phyloP scores from a whole-genome alignment of 1,139 yeast genomes.

The Blastobotrys elegans region DNA sequence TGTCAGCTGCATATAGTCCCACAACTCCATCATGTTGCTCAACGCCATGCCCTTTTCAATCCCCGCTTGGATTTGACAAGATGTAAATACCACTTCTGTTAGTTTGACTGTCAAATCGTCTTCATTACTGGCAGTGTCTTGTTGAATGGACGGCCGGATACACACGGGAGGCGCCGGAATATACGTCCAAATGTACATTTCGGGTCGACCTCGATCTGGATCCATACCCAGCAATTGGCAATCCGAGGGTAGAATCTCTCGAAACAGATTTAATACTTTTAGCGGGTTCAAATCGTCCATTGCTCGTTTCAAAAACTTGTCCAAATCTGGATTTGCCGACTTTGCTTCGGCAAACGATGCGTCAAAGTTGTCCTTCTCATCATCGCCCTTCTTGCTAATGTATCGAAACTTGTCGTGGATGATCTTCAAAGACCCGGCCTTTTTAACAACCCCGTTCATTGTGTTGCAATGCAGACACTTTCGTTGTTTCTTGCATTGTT shows the following conservation, averaged over 20 bases:
- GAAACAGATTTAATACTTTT: constrained; percentile 80
- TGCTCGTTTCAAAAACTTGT: constrained; percentile 78
- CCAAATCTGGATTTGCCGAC: constrained; percentile 80
- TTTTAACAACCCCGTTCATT: constrained; percentile 93
- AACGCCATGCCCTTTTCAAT: constrained; percentile 91
- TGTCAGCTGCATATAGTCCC: constrained; percentile 94
- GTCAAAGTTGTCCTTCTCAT: constrained; percentile 84
- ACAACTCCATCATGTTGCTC: constrained; percentile 92
- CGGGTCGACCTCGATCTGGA: constrained; percentile 87
- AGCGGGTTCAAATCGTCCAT: constrained; percentile 93
- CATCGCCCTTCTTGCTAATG: constrained; percentile 85
- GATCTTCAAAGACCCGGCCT: constrained; percentile 92
- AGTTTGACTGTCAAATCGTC: constrained; percentile 95
- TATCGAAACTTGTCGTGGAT: constrained; percentile 95
- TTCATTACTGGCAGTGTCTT: constrained; percentile 89
- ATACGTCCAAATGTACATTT: constrained; percentile 94
- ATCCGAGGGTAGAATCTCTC: constrained; percentile 77
- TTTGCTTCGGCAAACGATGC: constrained; percentile 60
- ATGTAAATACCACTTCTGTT: constrained; percentile 95
- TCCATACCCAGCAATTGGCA: constrained; percentile 92
- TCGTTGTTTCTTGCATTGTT: constrained; percentile 93
- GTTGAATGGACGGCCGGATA: constrained; percentile 97
- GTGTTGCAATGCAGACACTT: constrained; percentile 84
- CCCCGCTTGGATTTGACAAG: constrained; percentile 88
- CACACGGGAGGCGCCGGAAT: constrained; percentile 99